These are phyloP conservation scores for Solanum dulcamara DNA, from an alignment of 257 asterid species.

Conservation along the genomic window DNA sequence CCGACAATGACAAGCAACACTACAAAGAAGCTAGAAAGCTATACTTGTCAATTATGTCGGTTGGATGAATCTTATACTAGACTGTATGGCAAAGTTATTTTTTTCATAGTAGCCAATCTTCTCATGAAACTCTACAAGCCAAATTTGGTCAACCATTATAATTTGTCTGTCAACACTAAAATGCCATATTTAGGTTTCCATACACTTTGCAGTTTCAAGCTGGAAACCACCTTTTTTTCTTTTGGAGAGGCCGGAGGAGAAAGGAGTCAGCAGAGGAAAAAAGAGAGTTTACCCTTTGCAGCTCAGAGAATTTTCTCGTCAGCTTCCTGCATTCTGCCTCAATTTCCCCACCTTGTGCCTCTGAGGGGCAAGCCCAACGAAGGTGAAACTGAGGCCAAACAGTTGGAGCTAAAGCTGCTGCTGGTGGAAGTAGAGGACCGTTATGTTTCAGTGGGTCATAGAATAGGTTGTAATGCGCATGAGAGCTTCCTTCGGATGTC, in stretches of 20 bases:
- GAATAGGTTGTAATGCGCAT: constrained; percentile 71
- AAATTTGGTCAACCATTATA: background rate
- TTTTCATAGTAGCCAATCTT: background rate
- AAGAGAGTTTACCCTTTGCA: constrained; percentile 52
- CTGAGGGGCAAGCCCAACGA: constrained; percentile 93
- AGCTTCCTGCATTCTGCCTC: constrained; percentile 75
- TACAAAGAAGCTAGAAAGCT: background rate
- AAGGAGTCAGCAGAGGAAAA: background rate
- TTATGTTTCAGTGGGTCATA: constrained; percentile 63
- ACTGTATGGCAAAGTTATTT: background rate
- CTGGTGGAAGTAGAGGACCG: constrained; percentile 81
- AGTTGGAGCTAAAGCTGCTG: constrained; percentile 97
- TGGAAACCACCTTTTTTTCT: background rate
- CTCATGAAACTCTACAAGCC: background rate
- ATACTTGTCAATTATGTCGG: background rate
- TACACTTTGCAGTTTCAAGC: background rate
- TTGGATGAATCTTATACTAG: background rate
- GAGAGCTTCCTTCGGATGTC: constrained; percentile 62
- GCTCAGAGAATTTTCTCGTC: constrained; percentile 45
- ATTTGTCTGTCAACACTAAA: background rate
- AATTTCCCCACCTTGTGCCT: constrained; percentile 83
- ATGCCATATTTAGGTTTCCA: background rate
- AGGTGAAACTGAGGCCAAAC: constrained; percentile 99
- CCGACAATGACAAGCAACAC: background rate
- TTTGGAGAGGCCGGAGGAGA: background rate